phyloP scores from a whole-genome alignment of 805 yeast species.

The Candida verbasci region DNA sequence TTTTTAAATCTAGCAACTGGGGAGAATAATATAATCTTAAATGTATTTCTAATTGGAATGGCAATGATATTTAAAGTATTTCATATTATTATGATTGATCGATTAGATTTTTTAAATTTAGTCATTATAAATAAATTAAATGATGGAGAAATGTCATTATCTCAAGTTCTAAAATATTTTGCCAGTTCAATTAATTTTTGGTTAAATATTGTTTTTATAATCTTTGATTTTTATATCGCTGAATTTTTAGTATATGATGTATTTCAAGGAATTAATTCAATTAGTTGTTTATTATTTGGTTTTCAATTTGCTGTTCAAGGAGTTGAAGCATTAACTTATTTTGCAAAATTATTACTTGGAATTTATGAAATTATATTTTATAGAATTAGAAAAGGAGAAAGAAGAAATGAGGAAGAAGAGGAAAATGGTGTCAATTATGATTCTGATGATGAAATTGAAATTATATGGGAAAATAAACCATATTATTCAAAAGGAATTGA shows the following conservation, averaged over 20 bases:
- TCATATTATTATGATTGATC: slow-evolving; percentile 67
- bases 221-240: slow-evolving; percentile 50
- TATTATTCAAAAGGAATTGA: slow-evolving; percentile 56
- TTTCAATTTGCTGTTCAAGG: slow-evolving; percentile 69
- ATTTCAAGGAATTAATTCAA: slow-evolving; percentile 47
- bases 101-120: slow-evolving; percentile 40
- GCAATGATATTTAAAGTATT: slow-evolving; percentile 50
- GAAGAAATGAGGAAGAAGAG: slow-evolving; percentile 8
- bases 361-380: slow-evolving; percentile 50
- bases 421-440: slow-evolving; percentile 6
- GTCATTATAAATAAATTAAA: slow-evolving; percentile 22
- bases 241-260: slow-evolving; percentile 53
- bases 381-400: slow-evolving; percentile 7
- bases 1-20: slow-evolving; percentile 64
- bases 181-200: slow-evolving; percentile 31
- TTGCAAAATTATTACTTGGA: slow-evolving; percentile 47
- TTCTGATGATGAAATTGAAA: slow-evolving; percentile 47
- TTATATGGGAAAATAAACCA: slow-evolving; percentile 69
- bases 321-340: slow-evolving; percentile 45
- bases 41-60: slow-evolving; percentile 34
- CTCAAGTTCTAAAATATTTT: slow-evolving; percentile 23
- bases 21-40: slow-evolving; percentile 55
- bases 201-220: slow-evolving; percentile 41
- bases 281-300: slow-evolving; percentile 62
- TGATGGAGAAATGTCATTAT: slow-evolving; percentile 11